phyloP scores from a whole-genome alignment of 768 basidiomycete species.

The Mycena vitilis region DNA sequence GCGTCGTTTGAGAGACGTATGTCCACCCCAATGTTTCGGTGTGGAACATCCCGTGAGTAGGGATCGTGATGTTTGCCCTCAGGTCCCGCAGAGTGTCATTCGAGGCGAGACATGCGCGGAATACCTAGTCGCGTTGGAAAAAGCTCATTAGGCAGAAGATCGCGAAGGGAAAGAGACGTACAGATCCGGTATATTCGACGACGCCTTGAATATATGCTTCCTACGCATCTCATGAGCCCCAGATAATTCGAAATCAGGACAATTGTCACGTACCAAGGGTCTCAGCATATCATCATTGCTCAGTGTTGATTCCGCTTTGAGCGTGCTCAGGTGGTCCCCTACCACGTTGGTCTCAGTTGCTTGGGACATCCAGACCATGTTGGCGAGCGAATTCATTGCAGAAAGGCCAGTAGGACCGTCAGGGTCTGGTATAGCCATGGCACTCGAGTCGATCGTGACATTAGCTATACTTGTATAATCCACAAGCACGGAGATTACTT shows the following conservation, averaged over 20 bases:
- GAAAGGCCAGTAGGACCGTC: background rate
- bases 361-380: background rate
- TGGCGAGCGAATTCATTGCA: background rate
- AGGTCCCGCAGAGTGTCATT: no score
- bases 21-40: slow-evolving; percentile 20
- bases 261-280: background rate
- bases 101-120: no score
- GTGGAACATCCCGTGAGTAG: background rate
- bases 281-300: background rate
- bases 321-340: background rate
- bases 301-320: background rate
- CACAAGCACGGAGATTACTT: background rate
- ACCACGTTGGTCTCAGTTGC: background rate
- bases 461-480: background rate
- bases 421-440: background rate
- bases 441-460: background rate
- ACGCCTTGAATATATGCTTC: slow-evolving; percentile 18
- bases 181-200: slow-evolving; percentile 19
- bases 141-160: background rate
- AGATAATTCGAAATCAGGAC: background rate
- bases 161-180: background rate
- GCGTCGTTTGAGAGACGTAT: background rate
- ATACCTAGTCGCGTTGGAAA: no score
- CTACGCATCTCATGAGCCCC: background rate
- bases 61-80: background rate